phyloP scores from a whole-genome alignment of 495 filamentous ascomycete genomes.

The Annulohypoxylon nitens region DNA sequence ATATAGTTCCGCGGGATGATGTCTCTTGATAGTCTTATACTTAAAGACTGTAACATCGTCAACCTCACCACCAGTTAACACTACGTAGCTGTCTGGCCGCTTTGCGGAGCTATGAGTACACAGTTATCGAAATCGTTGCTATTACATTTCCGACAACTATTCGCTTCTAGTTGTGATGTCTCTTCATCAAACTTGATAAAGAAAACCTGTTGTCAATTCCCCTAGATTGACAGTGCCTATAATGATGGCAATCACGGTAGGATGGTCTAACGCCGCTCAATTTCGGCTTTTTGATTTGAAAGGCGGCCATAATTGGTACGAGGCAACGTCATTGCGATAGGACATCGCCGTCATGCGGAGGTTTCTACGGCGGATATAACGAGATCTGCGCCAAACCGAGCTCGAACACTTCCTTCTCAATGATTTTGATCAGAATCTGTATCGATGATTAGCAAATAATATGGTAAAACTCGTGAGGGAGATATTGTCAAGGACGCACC shows the following conservation, averaged over 20 bases:
- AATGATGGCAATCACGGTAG: constrained; percentile 8
- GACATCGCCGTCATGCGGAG: constrained; percentile 9
- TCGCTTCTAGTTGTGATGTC: not conserved
- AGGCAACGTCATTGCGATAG: constrained; percentile 1
- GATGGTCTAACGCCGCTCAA: not conserved
- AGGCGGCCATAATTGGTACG: constrained; percentile 16
- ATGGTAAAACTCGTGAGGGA: not conserved
- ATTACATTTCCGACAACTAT: constrained; percentile 35
- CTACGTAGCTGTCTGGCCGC: constrained; percentile 11
- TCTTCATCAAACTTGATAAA: constrained; percentile 19
- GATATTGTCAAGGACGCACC: constrained; percentile 61
- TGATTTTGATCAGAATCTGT: constrained; percentile 30
- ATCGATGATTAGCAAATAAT: constrained; percentile 24
- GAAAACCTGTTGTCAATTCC: constrained; percentile 2
- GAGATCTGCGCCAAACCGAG: not conserved
- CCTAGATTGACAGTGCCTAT: constrained; percentile 11
- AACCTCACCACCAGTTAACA: constrained; percentile 21
- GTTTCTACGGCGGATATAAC: not conserved
- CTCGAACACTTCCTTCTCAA: not conserved
- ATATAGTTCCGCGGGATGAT: constrained; percentile 44
- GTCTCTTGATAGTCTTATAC: constrained; percentile 32
- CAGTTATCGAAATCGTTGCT: constrained; percentile 28
- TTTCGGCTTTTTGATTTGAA: constrained; percentile 16
- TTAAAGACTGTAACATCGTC: constrained; percentile 7
- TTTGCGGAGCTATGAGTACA: constrained; percentile 27